Percentiles rank a stretch among this genome's conserved stretches.
Evolutionary conservation across 306 rosid species (phyloP).

Genomic region (Geum urbanum): DNA sequence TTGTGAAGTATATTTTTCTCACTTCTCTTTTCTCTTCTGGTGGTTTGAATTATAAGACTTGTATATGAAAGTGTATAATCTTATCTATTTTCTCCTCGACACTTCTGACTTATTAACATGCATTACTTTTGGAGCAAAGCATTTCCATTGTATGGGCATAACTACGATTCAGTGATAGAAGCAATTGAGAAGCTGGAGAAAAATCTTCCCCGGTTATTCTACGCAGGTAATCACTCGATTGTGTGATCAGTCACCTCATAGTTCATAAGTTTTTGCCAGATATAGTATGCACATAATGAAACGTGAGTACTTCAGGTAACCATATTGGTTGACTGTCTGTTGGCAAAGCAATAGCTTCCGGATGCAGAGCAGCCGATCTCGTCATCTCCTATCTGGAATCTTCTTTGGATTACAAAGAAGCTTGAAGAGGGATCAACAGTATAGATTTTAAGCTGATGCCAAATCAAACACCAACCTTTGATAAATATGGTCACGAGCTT

Average conservation of each 20-base stretch:
- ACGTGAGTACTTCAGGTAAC: too few relatives aligned
- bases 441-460: background rate
- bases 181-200: too few relatives aligned
- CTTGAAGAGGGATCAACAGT: slow-evolving; percentile 22
- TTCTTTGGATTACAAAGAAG: slow-evolving; percentile 34
- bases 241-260: too few relatives aligned
- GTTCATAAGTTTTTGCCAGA: too few relatives aligned
- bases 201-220: too few relatives aligned
- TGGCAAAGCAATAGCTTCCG: too few relatives aligned
- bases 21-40: slow-evolving; percentile 10
- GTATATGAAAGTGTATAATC: background rate
- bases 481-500: background rate
- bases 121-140: slow-evolving; percentile 89
- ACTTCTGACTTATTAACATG: slow-evolving; percentile 43
- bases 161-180: slow-evolving; percentile 25
- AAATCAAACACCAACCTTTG: background rate
- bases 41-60: background rate
- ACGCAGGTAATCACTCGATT: too few relatives aligned
- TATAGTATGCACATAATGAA: background rate
- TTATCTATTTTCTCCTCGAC: too few relatives aligned
- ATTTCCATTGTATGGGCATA: slow-evolving; percentile 77
- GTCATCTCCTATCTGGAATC: slow-evolving; percentile 73
- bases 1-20: slow-evolving; percentile 54
- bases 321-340: too few relatives aligned
- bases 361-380: background rate